A percentile compares a stretch with the other conserved stretches of the same genome.
Evolutionary conservation across 2,329 filamentous ascomycete genomes (phyloP).

Genomic region (Orbilia oligospora): DNA sequence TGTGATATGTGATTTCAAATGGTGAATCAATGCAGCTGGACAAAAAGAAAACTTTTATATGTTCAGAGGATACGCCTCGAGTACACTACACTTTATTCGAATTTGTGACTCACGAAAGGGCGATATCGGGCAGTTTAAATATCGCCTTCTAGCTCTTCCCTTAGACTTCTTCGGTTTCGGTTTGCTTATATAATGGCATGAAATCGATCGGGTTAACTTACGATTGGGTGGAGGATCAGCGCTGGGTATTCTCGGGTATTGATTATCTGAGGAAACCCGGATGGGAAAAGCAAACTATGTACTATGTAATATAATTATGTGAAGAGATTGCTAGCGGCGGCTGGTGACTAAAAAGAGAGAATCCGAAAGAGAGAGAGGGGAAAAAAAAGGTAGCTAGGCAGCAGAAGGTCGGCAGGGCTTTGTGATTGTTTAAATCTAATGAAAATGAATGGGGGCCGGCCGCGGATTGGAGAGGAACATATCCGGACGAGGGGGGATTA

Average conservation of each 20-base stretch:
- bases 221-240: slow-evolving; percentile 32
- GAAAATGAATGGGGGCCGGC: not conserved
- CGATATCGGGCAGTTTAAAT: slow-evolving; percentile 40
- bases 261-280: not conserved
- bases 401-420: not conserved
- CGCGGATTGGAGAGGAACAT: not conserved
- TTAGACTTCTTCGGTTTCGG: not conserved
- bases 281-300: slow-evolving; percentile 15
- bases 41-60: slow-evolving; percentile 5
- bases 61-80: not conserved
- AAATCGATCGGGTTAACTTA: slow-evolving; percentile 10
- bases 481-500: slow-evolving; percentile 9
- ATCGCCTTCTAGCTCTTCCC: not conserved
- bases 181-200: slow-evolving; percentile 9
- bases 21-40: not conserved
- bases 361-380: not conserved
- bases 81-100: too few relatives aligned
- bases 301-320: too few relatives aligned
- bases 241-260: slow-evolving; percentile 20
- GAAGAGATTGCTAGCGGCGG: slow-evolving; percentile 15
- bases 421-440: slow-evolving; percentile 10
- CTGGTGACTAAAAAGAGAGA: not conserved
- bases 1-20: not conserved
- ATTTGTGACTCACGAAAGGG: slow-evolving; percentile 38
- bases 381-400: slow-evolving; percentile 7